Evolutionary conservation across 2,329 filamentous ascomycete species (phyloP).

Genomic region (Tetracladium maxilliforme): DNA sequence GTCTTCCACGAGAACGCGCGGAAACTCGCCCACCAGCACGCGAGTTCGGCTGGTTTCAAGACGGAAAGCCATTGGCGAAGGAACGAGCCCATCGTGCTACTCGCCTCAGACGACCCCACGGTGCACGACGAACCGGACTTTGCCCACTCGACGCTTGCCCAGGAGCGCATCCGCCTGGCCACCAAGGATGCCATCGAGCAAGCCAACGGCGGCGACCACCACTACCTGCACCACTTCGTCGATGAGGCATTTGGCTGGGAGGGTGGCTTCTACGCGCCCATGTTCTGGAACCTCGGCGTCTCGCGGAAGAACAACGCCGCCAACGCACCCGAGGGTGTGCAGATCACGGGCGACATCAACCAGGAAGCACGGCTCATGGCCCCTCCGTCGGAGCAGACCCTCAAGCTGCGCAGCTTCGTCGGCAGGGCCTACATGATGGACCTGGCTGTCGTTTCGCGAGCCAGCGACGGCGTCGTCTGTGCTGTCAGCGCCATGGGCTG

Average conservation of each 20-base stretch:
- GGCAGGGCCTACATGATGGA: slow-evolving; percentile 75
- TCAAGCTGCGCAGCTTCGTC: slow-evolving; percentile 57
- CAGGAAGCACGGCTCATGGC: slow-evolving; percentile 23
- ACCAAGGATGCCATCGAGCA: slow-evolving; percentile 37
- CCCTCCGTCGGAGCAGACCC: slow-evolving; percentile 26
- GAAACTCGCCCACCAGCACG: slow-evolving; percentile 27
- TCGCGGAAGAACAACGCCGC: slow-evolving; percentile 22
- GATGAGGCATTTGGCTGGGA: slow-evolving; percentile 77
- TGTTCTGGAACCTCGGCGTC: slow-evolving; percentile 69
- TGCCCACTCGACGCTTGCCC: slow-evolving; percentile 40
- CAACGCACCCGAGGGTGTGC: slow-evolving; percentile 12
- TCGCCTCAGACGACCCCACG: slow-evolving; percentile 72
- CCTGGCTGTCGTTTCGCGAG: slow-evolving; percentile 54
- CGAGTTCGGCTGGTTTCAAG: too few species aligned
- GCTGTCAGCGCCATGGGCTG: slow-evolving; percentile 62
- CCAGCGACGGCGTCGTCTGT: slow-evolving; percentile 60
- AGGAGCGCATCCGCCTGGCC: slow-evolving; percentile 64
- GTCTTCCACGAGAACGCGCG: slow-evolving; percentile 47
- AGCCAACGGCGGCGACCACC: slow-evolving; percentile 25
- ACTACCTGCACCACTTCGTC: slow-evolving; percentile 49
- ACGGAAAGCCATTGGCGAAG: too few species aligned
- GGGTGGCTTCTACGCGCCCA: slow-evolving; percentile 67
- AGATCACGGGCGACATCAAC: slow-evolving; percentile 11
- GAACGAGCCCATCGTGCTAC: slow-evolving; percentile 32
- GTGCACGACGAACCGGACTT: slow-evolving; percentile 57